A percentile compares a stretch with the other conserved stretches of the same genome.
Evolutionary conservation across 306 rosid species (phyloP).

Genomic region (Vigna reflexopilosa): DNA sequence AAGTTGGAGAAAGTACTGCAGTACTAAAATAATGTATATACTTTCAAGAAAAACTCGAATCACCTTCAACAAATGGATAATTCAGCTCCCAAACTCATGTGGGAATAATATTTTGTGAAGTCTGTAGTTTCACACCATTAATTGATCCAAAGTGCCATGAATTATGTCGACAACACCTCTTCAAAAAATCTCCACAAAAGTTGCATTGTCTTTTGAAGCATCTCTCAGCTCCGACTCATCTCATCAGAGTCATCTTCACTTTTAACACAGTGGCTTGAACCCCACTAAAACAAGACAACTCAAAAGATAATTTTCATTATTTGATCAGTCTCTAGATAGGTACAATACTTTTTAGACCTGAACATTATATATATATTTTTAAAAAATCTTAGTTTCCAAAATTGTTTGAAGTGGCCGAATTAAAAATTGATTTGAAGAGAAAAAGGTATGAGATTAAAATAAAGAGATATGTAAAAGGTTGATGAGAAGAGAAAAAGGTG

Average conservation of each 20-base stretch:
- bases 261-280: neutral
- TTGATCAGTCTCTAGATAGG: no score
- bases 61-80: no score
- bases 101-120: no score
- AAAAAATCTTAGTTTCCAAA: no score
- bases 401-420: no score
- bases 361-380: no score
- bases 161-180: neutral
- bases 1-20: no score
- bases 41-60: no score
- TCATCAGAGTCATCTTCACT: neutral
- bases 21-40: no score
- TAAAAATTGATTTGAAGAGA: neutral
- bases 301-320: neutral
- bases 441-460: neutral
- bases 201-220: neutral
- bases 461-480: neutral
- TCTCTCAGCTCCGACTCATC: neutral
- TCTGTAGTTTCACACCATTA: neutral
- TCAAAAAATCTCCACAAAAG: neutral
- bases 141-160: constrained; percentile 27
- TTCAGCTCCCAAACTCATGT: no score
- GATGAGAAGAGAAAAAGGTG: neutral
- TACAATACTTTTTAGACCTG: no score
- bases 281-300: neutral